Conservation (phyloP, 495 filamentous ascomycete genomes). For the Xylaria castorea region DNA sequence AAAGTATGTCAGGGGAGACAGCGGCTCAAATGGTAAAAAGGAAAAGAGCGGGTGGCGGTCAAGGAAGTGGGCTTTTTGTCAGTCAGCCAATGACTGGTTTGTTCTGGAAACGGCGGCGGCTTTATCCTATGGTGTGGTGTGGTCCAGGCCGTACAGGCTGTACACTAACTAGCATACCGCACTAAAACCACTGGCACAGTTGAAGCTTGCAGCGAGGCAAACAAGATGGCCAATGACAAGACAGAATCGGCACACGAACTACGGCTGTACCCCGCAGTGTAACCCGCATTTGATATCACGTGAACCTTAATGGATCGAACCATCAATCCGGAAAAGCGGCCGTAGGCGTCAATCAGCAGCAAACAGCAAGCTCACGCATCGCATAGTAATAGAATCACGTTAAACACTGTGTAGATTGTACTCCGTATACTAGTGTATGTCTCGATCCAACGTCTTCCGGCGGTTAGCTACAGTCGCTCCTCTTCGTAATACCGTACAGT, state of each 20-base stretch:
- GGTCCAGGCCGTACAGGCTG: not conserved
- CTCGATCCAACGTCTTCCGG: not conserved
- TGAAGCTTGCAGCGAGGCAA: not conserved
- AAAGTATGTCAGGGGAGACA: not conserved
- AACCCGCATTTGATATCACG: constrained; percentile 10
- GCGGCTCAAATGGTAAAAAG: constrained; percentile 20
- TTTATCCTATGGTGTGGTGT: constrained; percentile 17
- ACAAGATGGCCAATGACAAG: not conserved
- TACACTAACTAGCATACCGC: not conserved
- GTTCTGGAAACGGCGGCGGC: constrained; percentile 10
- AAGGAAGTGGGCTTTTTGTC: not conserved
- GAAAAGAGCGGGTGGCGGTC: constrained; percentile 19
- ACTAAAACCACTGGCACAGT: constrained; percentile 1
- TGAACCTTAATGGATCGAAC: constrained; percentile 7
- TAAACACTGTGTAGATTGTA: not conserved
- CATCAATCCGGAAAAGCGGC: not conserved
- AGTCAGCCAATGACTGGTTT: not conserved
- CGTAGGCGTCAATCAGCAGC: not conserved
- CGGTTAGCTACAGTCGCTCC: too few species aligned
- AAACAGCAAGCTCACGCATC: not conserved
- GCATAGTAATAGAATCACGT: not conserved
- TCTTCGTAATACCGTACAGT: too few species aligned
- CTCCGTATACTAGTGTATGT: too few species aligned
- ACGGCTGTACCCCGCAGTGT: constrained; percentile 7
- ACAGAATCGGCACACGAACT: not conserved